Evolutionary conservation across 805 yeast genomes (phyloP).

Genomic region (Phaffomyces thermotolerans): DNA sequence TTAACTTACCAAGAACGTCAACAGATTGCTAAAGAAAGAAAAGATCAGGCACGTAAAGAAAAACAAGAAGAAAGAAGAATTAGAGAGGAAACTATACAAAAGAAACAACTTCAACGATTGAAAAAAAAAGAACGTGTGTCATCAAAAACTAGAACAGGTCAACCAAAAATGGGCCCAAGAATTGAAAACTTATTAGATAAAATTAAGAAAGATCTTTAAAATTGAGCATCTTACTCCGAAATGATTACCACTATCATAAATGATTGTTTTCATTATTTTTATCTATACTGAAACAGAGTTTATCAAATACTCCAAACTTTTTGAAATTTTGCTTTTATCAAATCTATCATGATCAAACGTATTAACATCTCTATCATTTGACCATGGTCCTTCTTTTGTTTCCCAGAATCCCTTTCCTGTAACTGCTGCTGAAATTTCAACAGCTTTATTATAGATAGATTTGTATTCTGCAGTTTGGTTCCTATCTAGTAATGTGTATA

Average conservation of each 20-base stretch:
- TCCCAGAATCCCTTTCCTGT: conserved; percentile 21
- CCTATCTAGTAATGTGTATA: conserved; percentile 19
- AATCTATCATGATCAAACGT: conserved; percentile 13
- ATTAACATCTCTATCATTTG: conserved; percentile 7
- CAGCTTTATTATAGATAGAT: background rate
- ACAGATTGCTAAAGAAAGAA: conserved; percentile 29
- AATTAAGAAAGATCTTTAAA: conserved; percentile 39
- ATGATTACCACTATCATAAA: too few species aligned
- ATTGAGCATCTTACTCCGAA: too few species aligned
- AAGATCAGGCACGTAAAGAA: conserved; percentile 25
- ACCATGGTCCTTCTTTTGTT: conserved; percentile 11
- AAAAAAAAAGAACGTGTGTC: conserved; percentile 38
- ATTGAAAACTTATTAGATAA: conserved; percentile 72
- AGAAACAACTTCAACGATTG: conserved; percentile 36
- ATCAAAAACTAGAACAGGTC: conserved; percentile 65
- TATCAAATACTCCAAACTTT: conserved; percentile 5
- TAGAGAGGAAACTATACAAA: conserved; percentile 28
- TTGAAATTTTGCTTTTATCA: background rate
- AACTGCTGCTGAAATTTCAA: conserved; percentile 2
- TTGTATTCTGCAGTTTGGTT: conserved; percentile 2
- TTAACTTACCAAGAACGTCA: conserved; percentile 28
- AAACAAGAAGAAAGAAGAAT: conserved; percentile 36
- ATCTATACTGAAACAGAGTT: conserved; percentile 8
- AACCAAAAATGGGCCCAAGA: conserved; percentile 88
- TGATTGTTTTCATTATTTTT: conserved; percentile 16